Evolutionary conservation across 352 stramenopile species (phyloP).

Genomic region (Globisporangium sylvaticum): DNA sequence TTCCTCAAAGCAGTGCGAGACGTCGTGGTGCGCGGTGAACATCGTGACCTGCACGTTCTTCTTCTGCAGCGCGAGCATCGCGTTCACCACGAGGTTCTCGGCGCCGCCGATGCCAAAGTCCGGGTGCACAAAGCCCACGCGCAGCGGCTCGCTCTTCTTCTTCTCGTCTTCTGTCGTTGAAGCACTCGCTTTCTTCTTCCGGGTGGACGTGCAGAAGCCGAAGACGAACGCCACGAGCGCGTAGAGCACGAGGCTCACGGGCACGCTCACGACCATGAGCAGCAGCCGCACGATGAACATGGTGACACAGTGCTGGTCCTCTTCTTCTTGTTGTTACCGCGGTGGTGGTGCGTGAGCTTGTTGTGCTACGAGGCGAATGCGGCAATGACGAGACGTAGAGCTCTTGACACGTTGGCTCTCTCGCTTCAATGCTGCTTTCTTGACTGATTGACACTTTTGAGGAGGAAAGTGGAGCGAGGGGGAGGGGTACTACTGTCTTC

Average conservation of each 20-base stretch:
- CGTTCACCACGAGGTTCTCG: slow-evolving; percentile 93
- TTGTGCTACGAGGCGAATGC: not conserved
- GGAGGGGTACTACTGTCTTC: not conserved
- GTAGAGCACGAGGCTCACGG: slow-evolving; percentile 13
- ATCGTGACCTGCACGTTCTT: slow-evolving; percentile 85
- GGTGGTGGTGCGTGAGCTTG: not conserved
- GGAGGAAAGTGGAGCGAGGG: not conserved
- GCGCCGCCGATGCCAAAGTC: slow-evolving; percentile 98
- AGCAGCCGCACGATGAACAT: slow-evolving; percentile 14
- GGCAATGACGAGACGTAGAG: not conserved
- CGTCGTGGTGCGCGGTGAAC: slow-evolving; percentile 96
- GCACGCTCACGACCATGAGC: slow-evolving; percentile 14
- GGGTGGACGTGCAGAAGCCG: slow-evolving; percentile 13
- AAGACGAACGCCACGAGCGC: slow-evolving; percentile 10
- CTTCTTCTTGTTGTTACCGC: not conserved
- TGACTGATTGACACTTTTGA: not conserved
- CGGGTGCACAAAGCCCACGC: slow-evolving; percentile 95
- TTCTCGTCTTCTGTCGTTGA: not conserved
- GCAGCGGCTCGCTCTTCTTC: slow-evolving; percentile 18
- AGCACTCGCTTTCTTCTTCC: not conserved
- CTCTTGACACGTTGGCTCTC: not conserved
- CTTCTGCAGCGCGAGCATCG: slow-evolving; percentile 83
- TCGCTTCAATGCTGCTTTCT: not conserved
- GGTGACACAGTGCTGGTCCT: not conserved
- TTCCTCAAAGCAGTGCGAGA: slow-evolving; percentile 94